Evolutionary conservation across 352 stramenopile species (phyloP).

Genomic region (Globisporangium recalcitrans): DNA sequence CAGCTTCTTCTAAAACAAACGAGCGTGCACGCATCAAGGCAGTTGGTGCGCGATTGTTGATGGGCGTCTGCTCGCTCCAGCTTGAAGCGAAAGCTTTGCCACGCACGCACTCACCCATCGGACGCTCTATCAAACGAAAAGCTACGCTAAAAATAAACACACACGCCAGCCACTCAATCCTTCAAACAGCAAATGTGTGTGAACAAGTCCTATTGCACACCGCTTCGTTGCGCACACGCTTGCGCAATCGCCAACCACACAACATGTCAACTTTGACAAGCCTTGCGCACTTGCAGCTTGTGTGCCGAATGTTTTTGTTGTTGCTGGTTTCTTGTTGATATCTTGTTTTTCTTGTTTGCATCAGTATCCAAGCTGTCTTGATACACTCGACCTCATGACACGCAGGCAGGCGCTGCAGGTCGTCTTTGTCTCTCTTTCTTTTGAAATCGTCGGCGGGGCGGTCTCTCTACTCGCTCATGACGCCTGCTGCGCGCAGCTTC

Average conservation of each 20-base stretch:
- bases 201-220: not conserved
- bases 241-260: not conserved
- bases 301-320: not conserved
- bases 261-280: not conserved
- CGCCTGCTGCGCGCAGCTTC: conserved; percentile 73
- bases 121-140: not conserved
- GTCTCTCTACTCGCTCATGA: conserved; percentile 73
- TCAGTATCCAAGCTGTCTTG: not conserved
- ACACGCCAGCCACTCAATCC: not conserved
- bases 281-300: not conserved
- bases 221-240: not conserved
- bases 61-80: not conserved
- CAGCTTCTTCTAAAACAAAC: not conserved
- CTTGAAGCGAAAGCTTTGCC: no score
- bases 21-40: not conserved
- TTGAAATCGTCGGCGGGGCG: not conserved
- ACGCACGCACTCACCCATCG: not conserved
- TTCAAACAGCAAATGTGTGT: not conserved
- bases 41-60: not conserved
- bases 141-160: not conserved
- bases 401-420: no score
- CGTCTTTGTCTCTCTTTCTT: no score
- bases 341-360: not conserved
- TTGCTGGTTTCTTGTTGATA: not conserved
- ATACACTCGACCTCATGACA: not conserved